Base-by-base conservation (phyloP, 495 filamentous ascomycete species). In the Podospora conica region DNA sequence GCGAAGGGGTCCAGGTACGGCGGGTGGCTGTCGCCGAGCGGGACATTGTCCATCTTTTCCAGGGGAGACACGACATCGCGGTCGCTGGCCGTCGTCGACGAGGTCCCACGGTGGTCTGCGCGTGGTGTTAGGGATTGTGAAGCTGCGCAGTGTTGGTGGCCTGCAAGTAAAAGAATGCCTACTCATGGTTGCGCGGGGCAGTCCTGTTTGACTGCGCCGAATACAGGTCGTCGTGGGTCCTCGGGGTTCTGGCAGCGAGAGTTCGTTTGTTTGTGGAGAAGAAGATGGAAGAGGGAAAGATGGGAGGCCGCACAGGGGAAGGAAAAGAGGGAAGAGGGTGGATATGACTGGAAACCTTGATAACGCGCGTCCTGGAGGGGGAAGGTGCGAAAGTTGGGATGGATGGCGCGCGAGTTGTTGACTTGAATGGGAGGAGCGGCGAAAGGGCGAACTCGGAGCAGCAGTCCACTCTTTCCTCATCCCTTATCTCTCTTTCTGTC, bases 1-100 rank as follows among this genome's bases (percentile, higher is more conserved):
- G 77, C 77, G 60, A 73, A 64, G 10, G 75, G 71, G 69, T 79
- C 69, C 21, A 68, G 70, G 22, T 69, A 70, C 7, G 70, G 61
- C 8, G 66, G 58, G 54, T 67, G 70, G 9, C 11, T 1, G 58
- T 69, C 61, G 61, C 63, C 57, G 6, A 58, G 56, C 23, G 61
- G 58, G 22, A 53, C 28, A 61, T 61, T 58, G 5, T 61, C 12
- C 57, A 65, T 67, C 65, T 73, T 74, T 61, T 74, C 71, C 25
- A 60, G 20, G 61, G 29, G 31, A 18, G 28, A 23, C 11, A 53
- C 1, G 10, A 28, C 5, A n/a, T 28, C 40, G 10, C 58, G 59
- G 28, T 59, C 56, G n/a, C 48, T 28, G 29, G 55, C 56, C 1
- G 62, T 53, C 55, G 63, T 63, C 33, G 40, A 22, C 12, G 59